Conservation (phyloP, 306 rosid genomes). For the Vicia faba region DNA sequence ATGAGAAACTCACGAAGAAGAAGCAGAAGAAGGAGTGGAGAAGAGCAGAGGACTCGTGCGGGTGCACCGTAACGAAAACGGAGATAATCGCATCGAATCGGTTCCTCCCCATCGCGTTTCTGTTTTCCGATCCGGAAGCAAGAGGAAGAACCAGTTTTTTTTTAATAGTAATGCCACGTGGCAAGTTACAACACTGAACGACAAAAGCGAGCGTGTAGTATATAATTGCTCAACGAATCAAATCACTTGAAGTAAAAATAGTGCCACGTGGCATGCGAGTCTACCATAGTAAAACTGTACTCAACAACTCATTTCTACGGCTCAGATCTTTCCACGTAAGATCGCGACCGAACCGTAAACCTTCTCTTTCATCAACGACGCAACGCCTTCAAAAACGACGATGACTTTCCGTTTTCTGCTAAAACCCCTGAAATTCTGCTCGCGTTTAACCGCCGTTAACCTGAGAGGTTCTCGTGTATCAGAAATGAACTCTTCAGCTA, state of each 20-base stretch:
- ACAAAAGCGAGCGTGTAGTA: no score
- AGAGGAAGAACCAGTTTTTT: background rate
- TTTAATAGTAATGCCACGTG: constrained; percentile 1
- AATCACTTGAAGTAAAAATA: no score
- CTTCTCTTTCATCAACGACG: background rate
- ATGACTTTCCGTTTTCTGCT: constrained; percentile 23
- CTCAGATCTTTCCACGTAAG: constrained; percentile 20
- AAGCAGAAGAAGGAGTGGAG: constrained; percentile 82
- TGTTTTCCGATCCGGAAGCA: constrained; percentile 28
- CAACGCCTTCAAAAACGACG: background rate
- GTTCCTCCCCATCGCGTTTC: constrained; percentile 52
- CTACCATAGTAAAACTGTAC: background rate
- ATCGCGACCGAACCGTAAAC: background rate
- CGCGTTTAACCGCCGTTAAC: constrained; percentile 23
- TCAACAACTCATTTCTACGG: background rate
- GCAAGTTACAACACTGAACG: background rate
- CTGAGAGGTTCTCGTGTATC: constrained; percentile 23
- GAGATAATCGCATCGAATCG: constrained; percentile 62
- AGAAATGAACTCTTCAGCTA: constrained; percentile 38
- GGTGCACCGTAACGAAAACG: constrained; percentile 75
- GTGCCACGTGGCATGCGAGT: constrained; percentile 14
- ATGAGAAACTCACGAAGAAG: constrained; percentile 76
- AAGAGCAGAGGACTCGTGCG: constrained; percentile 80
- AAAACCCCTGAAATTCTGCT: background rate
- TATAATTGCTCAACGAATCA: no score